Evolutionary conservation across 2,329 filamentous ascomycete species (phyloP).

Genomic region (Verticillium tricorpus): DNA sequence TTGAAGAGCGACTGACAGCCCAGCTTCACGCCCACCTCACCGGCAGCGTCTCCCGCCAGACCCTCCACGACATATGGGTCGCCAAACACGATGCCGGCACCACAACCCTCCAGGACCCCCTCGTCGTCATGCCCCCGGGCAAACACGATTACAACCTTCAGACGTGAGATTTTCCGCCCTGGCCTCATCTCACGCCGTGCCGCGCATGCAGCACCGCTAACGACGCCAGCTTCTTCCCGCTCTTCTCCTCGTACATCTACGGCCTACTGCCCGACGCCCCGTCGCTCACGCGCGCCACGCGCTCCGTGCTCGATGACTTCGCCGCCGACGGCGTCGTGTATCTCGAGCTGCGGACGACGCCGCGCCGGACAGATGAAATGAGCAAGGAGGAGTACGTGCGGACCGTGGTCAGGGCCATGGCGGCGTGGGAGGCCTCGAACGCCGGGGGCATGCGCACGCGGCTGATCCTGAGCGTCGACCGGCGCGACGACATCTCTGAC

Average conservation of each 20-base stretch:
- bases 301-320: constrained; percentile 62
- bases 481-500: constrained; percentile 53
- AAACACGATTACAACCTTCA: constrained; percentile 68
- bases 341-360: constrained; percentile 76
- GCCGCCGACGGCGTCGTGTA: constrained; percentile 68
- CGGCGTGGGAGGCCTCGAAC: constrained; percentile 37
- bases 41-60: constrained; percentile 69
- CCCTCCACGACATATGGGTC: constrained; percentile 71
- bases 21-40: constrained; percentile 78
- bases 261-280: constrained; percentile 60
- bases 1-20: neutral
- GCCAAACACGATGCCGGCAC: constrained; percentile 48
- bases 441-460: constrained; percentile 48
- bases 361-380: constrained; percentile 47
- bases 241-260: constrained; percentile 79
- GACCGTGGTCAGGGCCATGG: constrained; percentile 62
- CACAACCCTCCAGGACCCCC: constrained; percentile 61
- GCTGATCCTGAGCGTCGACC: constrained; percentile 72
- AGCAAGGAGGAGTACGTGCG: constrained; percentile 61
- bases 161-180: constrained; percentile 41
- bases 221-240: constrained; percentile 62
- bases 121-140: constrained; percentile 62
- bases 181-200: constrained; percentile 1
- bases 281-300: constrained; percentile 59
- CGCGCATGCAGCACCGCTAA: neutral